Evolutionary conservation across 1,284 basidiomycete species (phyloP), one percentile per base, ranked within the genome.

Genomic region (Thelephora terrestris): DNA sequence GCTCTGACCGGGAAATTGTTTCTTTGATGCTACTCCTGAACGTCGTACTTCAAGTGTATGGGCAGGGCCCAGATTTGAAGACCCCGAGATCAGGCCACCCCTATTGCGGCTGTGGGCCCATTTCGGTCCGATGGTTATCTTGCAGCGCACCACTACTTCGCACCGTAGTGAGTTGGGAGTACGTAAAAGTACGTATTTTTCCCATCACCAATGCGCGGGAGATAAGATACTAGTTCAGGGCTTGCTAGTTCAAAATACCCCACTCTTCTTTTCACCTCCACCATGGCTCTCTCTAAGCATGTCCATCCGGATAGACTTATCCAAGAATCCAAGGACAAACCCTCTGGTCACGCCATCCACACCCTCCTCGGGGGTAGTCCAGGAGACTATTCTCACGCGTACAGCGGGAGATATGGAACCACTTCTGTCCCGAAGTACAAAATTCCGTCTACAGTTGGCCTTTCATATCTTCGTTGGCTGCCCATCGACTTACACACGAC

Each of bases 41-140:
- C 88, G 47, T 91, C 91, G 61, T 89, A 94, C 63, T 93, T 86
- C 47, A 92, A 68, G 67, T 95, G 81, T 23, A 89, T 80, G 39
- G 78, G 73, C 95, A 95, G 29, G 91, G 70, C 2, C 79, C 81
- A 57, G 92, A 92, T 67, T 90, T 91, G 78, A 91, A 88, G 17
- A 92, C 76, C 65, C 92, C 90, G 49, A 93, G 79, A 62, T 87
- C 88, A 37, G 86, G 79, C 27, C 86, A n/a, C 85, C 16, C 74
- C 85, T 85, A 90, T 89, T 20, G 29, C 29, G 5, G 7, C 14
- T 32, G 9, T 12, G 14, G 29, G 14, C 14, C 29, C n/a, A n/a
- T n/a, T n/a, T n/a, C n/a, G n/a, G n/a, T n/a, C n/a, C n/a, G n/a
- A n/a, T n/a, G n/a, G n/a, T n/a, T n/a, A n/a, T n/a, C n/a, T n/a